phyloP scores from a whole-genome alignment of 371 early-diverging fungal species.

The Sporodiniella umbellata region DNA sequence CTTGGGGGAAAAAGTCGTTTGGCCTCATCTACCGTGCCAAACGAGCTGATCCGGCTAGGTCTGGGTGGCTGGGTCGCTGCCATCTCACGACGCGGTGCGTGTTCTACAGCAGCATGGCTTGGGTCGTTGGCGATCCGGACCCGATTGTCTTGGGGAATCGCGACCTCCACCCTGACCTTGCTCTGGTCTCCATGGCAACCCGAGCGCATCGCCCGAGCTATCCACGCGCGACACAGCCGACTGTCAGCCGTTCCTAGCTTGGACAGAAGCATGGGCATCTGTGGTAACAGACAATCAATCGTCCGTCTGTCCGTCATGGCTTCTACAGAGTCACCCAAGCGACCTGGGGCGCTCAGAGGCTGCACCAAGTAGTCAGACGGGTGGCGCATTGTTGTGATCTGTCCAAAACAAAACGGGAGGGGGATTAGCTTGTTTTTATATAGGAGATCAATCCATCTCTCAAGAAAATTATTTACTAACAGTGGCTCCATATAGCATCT shows the following conservation, averaged over 20 bases:
- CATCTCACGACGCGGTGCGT: too few species aligned
- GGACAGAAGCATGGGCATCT: slow-evolving; percentile 34
- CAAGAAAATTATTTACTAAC: too few species aligned
- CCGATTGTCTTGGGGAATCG: slow-evolving; percentile 50
- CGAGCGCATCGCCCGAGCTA: slow-evolving; percentile 21
- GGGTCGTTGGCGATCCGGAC: slow-evolving; percentile 67
- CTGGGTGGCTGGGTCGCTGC: too few species aligned
- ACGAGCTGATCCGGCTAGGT: slow-evolving; percentile 11
- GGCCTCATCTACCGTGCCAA: slow-evolving; percentile 14
- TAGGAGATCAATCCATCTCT: too few species aligned
- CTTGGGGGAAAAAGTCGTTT: slow-evolving; percentile 6
- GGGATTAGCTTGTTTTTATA: too few species aligned
- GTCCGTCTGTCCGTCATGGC: slow-evolving; percentile 41
- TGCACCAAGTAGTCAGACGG: too few species aligned
- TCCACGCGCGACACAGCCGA: slow-evolving; percentile 19
- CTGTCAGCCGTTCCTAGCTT: slow-evolving; percentile 18
- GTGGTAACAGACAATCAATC: slow-evolving; percentile 56
- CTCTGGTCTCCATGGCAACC: slow-evolving; percentile 66
- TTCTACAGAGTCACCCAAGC: slow-evolving; percentile 56
- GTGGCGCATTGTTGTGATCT: too few species aligned
- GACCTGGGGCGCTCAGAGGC: too few species aligned
- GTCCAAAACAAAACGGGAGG: too few species aligned
- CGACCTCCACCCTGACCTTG: slow-evolving; percentile 56
- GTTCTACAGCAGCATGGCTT: slow-evolving; percentile 15
- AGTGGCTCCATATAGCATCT: slow-evolving; percentile 54